phyloP scores from a whole-genome alignment of 1,284 basidiomycete species.

The Exobasidium rhododendri region DNA sequence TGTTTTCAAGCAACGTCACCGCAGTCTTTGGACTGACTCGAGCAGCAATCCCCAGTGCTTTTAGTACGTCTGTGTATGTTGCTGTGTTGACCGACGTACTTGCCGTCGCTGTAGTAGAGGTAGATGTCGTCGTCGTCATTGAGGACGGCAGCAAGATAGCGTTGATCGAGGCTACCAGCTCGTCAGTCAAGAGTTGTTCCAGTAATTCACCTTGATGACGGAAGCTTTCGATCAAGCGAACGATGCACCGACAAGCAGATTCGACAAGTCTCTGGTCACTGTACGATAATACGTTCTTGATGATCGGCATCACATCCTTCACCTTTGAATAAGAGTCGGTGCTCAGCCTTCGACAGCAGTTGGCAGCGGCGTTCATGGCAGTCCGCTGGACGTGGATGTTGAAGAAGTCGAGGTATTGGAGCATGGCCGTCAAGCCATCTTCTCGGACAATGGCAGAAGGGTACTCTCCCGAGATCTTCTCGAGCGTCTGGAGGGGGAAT shows the following conservation, averaged over 20 bases:
- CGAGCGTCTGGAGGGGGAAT: conserved; percentile 48
- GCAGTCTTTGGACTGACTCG: conserved; percentile 39
- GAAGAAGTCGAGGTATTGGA: conserved; percentile 54
- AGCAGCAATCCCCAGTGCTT: conserved; percentile 42
- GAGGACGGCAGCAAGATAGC: conserved; percentile 38
- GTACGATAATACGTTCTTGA: conserved; percentile 47
- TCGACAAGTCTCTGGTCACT: conserved; percentile 50
- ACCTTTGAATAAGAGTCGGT: conserved; percentile 30
- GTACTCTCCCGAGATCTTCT: conserved; percentile 48
- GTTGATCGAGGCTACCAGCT: conserved; percentile 38
- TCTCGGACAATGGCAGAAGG: conserved; percentile 49
- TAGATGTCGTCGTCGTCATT: background rate
- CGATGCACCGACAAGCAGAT: conserved; percentile 50
- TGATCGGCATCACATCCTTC: conserved; percentile 45
- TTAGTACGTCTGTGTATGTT: conserved; percentile 48
- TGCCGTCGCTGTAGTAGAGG: conserved; percentile 14
- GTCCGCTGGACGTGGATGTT: conserved; percentile 53
- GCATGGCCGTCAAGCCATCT: conserved; percentile 44
- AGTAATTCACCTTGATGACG: conserved; percentile 35
- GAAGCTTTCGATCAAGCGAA: conserved; percentile 44
- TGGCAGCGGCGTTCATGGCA: conserved; percentile 48
- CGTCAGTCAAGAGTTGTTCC: conserved; percentile 38
- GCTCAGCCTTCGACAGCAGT: conserved; percentile 49
- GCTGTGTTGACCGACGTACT: conserved; percentile 27
- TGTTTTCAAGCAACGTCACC: conserved; percentile 43